Evolutionary conservation across 1,139 yeast genomes (phyloP), one percentile per base, ranked within the genome.

Genomic region (Pichia sp.): DNA sequence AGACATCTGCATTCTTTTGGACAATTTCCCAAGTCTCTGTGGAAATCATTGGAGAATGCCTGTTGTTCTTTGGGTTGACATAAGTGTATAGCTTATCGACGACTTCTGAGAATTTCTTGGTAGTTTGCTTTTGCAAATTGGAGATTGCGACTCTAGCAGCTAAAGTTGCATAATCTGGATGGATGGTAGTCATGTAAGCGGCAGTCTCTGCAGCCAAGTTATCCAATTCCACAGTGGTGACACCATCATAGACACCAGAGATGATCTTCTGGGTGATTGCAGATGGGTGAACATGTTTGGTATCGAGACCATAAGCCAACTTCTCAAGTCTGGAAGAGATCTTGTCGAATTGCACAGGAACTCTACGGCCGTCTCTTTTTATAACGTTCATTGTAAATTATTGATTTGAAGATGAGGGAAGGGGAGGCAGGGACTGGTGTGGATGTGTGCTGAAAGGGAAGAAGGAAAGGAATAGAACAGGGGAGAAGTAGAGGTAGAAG

Each of bases 201-300:
- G 96, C 93, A 27, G 97, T 87, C 64, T 91, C 98, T 29, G 96
- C 96, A 34, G 96, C 94, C 52, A 91, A 72, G 63, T 91, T 87
- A 51, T 84, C 91, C 47, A 88, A 72, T 60, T 87, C 97, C 47
- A 84, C 75, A 40, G 98, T 91, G 54, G 91, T 87, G 37, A 91
- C 98, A 51, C 98, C 98, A 55, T 87, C 94, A 65, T 78, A 67
- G 45, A 72, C 79, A 43, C 82, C 79, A 8, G 71, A 61, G 34
- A 72, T 67, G 29, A 77, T 76, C 53, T 77, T 69, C 48, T 72
- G 74, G 17, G 80, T 69, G 46, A 77, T 72, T 33, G 72, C 67
- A 35, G 69, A 76, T 22, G 81, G 70, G 50, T 76, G 78, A 28
- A 77, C 77, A 52, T 74, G 77, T 37, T 64, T 64, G 27, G 73